Base-by-base conservation (phyloP, 768 basidiomycete genomes). In the Leucocoprinus sp. region DNA sequence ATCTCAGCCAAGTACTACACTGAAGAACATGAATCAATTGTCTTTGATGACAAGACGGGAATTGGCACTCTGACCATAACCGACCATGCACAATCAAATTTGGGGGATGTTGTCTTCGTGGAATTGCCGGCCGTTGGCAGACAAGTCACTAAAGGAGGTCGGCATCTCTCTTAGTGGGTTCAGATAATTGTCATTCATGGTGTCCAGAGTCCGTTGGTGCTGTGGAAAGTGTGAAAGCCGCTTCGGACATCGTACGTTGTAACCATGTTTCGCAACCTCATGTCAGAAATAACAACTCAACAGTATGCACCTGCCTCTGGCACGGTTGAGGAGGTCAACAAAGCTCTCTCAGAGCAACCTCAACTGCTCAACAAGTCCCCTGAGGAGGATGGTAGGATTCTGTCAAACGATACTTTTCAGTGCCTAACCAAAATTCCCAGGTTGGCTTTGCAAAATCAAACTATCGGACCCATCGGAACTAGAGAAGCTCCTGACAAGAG, bases 41-140 rank as follows among this genome's bases (percentile, higher is more conserved):
- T 70, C 26, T 89, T 79, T 60, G 93, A 99, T 60, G 76, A 85
- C 47, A 59, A 66, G 31, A 85, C 85, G 15, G 79, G 81, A 28
- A 54, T 92, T 22, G 95, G 91, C 28, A 83, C 76, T 6, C 72
- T 98, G 35, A 77, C 79, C 34, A 88, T 99, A 59, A 97, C 96
- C 12, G 70, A 95, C 59, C 86, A 96, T 59, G 96, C 96, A 1
- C 92, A 97, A 62, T 73, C 81, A 39, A 80, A 82, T 26, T 75
- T 99, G 2, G 96, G 96, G 24, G 96, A 99, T 61, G 91, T 98
- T 42, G 96, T 98, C 37, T 99, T 89, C 66, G 93, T 98, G 38
- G 96, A 98, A 62, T 74, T 99, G 38, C 88, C 90, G 1, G 54
- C 59, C 8, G 58, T 73, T 7, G 92, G 85, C 4, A 68, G 74